phyloP scores from a whole-genome alignment of 495 filamentous ascomycete species.

The Neurospora cerealis region DNA sequence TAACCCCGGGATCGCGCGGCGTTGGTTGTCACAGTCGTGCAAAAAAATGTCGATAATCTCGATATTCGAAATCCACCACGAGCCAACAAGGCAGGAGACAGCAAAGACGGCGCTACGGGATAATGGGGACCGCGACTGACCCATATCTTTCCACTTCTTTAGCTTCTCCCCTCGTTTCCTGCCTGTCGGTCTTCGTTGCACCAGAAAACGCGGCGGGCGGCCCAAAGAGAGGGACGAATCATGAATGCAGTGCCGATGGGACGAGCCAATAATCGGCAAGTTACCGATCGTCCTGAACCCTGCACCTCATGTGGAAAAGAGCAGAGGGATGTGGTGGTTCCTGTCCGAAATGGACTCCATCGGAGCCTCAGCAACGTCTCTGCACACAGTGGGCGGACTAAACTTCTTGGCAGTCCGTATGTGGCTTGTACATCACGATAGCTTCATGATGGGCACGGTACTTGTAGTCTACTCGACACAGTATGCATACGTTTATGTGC shows the following conservation, averaged over 20 bases:
- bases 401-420: not conserved
- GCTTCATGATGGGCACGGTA: not conserved
- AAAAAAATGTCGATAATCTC: not conserved
- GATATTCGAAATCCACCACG: not conserved
- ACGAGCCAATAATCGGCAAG: constrained; percentile 17
- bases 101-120: not conserved
- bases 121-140: not conserved
- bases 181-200: not conserved
- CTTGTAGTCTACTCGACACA: not conserved
- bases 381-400: not conserved
- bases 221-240: not conserved
- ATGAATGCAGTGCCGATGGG: constrained; percentile 4
- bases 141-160: not conserved
- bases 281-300: constrained; percentile 12
- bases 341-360: not conserved
- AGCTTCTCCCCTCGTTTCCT: not conserved
- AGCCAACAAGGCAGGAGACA: not conserved
- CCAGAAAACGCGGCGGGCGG: not conserved
- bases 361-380: not conserved
- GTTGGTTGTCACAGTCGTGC: not conserved
- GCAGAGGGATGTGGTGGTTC: not conserved
- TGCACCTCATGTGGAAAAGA: constrained; percentile 1
- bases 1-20: not conserved
- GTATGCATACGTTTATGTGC: not conserved
- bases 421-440: not conserved